Conservation (phyloP, 441 rosid species). For the Sinapis alba region DNA sequence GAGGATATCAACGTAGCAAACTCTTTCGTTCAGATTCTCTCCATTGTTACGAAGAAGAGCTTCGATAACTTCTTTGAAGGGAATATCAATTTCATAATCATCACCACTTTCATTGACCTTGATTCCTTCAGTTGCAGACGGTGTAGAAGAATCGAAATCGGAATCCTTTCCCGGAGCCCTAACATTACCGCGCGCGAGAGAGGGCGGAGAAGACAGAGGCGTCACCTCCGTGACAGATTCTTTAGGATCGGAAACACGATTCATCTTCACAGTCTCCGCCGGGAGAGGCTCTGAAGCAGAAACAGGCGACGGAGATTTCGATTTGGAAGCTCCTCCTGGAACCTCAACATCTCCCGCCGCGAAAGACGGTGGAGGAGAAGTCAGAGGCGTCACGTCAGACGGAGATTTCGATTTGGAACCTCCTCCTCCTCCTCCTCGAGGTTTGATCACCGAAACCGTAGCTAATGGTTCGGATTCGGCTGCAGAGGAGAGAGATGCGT, state of each 20-base stretch:
- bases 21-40: not conserved
- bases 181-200: not conserved
- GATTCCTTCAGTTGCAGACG: not conserved
- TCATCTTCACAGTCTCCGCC: too few species aligned
- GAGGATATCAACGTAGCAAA: constrained; percentile 16
- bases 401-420: not conserved
- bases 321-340: too few species aligned
- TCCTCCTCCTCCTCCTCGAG: not conserved
- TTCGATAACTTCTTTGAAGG: constrained; percentile 21
- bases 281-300: too few species aligned
- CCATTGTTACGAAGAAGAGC: constrained; percentile 31
- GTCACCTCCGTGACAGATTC: too few species aligned
- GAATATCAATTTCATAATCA: not conserved
- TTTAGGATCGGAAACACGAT: too few species aligned
- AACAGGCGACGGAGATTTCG: too few species aligned
- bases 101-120: not conserved
- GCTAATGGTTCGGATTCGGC: not conserved
- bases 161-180: too few species aligned
- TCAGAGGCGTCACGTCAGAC: too few species aligned
- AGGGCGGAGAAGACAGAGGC: not conserved
- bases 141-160: not conserved
- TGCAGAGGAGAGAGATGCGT: constrained; percentile 27
- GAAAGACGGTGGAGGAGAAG: too few species aligned
- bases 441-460: not conserved
- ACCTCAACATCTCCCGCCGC: too few species aligned